Evolutionary conservation across 805 yeast species (phyloP), one percentile per base, ranked within the genome.

Genomic region (Jamesozyma gamospora): DNA sequence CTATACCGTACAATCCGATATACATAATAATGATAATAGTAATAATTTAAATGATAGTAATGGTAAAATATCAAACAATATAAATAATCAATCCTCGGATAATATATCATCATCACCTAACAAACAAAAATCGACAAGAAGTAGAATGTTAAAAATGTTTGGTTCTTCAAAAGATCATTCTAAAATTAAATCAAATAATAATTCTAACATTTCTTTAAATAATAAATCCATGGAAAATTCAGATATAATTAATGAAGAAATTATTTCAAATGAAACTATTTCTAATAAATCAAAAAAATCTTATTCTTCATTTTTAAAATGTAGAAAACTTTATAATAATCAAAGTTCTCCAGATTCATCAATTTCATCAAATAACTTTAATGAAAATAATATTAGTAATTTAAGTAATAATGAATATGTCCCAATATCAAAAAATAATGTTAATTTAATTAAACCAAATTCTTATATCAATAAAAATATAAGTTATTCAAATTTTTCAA

Each of bases 121-220:
- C 27, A 52, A 52, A 42, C 53, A 55, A 34, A 54, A 55, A 35
- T 52, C 55, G 8, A 44, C 56, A 12, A 52, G 51, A 28, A 56
- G 54, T 36, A 48, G 56, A 30, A 55, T 57, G 57, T 40, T 58
- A 27, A 57, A 56, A 37, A 53, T 58, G 6, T 58, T 58, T 41
- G 48, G 57, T 12, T 49, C 57, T 8, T 41, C 52, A 6, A 45
- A 43, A 25, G 45, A 40, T 25, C 35, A 28, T 24, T 18, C 34
- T 13, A 33, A 24, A 12, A 12, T 13, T 13, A 13, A 18, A 8
- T 33, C 18, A 24, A 24, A 24, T 4, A 9, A 18, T 12, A 32
- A 10, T 4, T 8, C 28, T 12, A 16, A 18, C 21, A 16, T 16
- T 7, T 34, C 34, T 7, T 27, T 19, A 24, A 25, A 21, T 10